phyloP scores from a whole-genome alignment of 345 rosid species.

The Aquilaria yunnanensis region DNA sequence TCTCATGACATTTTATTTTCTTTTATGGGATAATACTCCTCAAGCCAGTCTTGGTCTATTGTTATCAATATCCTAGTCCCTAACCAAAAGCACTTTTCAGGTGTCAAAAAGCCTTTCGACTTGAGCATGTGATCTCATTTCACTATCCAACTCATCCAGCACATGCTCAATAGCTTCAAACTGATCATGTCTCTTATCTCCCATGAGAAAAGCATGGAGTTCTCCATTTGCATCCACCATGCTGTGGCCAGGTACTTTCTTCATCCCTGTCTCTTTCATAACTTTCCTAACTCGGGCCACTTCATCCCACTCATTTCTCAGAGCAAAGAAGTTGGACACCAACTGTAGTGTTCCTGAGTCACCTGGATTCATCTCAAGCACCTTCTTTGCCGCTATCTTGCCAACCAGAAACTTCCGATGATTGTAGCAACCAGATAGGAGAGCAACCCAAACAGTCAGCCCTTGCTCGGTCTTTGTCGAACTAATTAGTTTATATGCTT shows the following conservation, averaged over 20 bases:
- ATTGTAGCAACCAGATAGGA: conserved; percentile 70
- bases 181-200: conserved; percentile 50
- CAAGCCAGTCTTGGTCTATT: conserved; percentile 1
- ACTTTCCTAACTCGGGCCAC: conserved; percentile 49
- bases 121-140: conserved; percentile 28
- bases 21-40: too few species aligned
- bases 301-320: conserved; percentile 48
- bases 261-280: conserved; percentile 45
- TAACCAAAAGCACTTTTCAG: neutral
- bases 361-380: conserved; percentile 49
- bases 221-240: conserved; percentile 53
- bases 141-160: conserved; percentile 34
- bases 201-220: conserved; percentile 50
- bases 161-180: conserved; percentile 30
- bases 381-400: conserved; percentile 50
- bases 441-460: conserved; percentile 63
- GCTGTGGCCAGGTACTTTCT: conserved; percentile 67
- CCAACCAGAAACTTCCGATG: conserved; percentile 45
- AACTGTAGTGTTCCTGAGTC: conserved; percentile 51
- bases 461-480: conserved; percentile 41
- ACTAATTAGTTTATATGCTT: conserved; percentile 47
- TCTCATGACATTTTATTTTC: too few species aligned
- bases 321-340: conserved; percentile 67
- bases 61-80: conserved; percentile 17
- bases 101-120: neutral